Conservation (phyloP, 345 rosid species). For the Camelina sativa region DNA sequence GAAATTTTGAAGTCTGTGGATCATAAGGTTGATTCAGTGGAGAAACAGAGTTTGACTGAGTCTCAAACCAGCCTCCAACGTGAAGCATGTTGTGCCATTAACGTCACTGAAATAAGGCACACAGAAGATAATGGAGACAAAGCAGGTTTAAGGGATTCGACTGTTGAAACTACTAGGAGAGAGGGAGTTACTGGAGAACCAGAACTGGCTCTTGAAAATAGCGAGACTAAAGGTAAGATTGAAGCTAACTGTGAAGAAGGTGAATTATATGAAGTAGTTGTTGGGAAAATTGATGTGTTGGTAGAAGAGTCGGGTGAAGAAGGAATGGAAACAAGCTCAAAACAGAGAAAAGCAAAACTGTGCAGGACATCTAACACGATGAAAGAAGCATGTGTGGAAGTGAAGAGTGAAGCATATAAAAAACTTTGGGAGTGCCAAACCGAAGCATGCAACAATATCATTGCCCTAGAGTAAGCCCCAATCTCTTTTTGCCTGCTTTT, state of each 20-base stretch:
- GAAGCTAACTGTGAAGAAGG: slow-evolving; percentile 27
- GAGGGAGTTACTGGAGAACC: slow-evolving; percentile 23
- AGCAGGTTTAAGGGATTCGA: slow-evolving; percentile 5
- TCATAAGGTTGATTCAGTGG: slow-evolving; percentile 24
- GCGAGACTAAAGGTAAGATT: slow-evolving; percentile 21
- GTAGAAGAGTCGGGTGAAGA: slow-evolving; percentile 27
- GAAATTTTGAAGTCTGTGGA: slow-evolving; percentile 4
- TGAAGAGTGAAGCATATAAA: slow-evolving; percentile 33
- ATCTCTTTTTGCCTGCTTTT: slow-evolving; percentile 7
- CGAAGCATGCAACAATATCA: slow-evolving; percentile 35
- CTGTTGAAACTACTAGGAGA: slow-evolving; percentile 14
- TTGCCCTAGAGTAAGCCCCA: slow-evolving; percentile 36
- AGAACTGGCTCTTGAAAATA: background rate
- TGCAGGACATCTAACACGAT: slow-evolving; percentile 7
- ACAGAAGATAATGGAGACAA: slow-evolving; percentile 12
- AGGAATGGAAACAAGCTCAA: slow-evolving; percentile 14
- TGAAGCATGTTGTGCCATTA: slow-evolving; percentile 25
- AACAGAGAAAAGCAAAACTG: background rate
- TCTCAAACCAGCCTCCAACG: slow-evolving; percentile 3
- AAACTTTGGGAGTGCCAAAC: slow-evolving; percentile 38
- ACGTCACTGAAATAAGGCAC: slow-evolving; percentile 1
- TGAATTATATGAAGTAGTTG: slow-evolving; percentile 27
- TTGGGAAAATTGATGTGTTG: slow-evolving; percentile 20
- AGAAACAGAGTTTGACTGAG: slow-evolving; percentile 31
- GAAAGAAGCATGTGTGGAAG: slow-evolving; percentile 34